These are phyloP conservation scores for Paxillus involutus DNA, from an alignment of 768 basidiomycete species.

Conservation along the genomic window DNA sequence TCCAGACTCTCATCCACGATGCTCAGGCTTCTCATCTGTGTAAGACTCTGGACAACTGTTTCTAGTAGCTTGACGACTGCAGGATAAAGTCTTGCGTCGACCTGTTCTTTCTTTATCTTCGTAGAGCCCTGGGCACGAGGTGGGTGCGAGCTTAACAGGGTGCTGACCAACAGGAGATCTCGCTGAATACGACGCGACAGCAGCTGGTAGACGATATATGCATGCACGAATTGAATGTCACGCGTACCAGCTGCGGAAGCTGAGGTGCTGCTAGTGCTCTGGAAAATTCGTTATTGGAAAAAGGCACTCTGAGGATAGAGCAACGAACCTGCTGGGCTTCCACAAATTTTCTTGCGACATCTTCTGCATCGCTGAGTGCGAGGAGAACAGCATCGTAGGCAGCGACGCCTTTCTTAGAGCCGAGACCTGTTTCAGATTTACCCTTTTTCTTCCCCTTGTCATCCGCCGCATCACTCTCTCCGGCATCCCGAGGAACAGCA, in stretches of 20 bases:
- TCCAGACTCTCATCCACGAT: constrained; percentile 89
- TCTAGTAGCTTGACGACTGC: constrained; percentile 89
- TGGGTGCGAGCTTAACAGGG: constrained; percentile 51
- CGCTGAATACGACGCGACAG: constrained; percentile 86
- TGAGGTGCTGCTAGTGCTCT: constrained; percentile 42
- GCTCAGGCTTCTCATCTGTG: constrained; percentile 79
- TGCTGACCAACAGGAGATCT: constrained; percentile 77
- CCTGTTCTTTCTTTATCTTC: constrained; percentile 43
- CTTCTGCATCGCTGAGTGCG: constrained; percentile 88
- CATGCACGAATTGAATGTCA: constrained; percentile 82
- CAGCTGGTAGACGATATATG: constrained; percentile 85
- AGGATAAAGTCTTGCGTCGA: constrained; percentile 75
- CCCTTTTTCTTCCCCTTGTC: constrained; percentile 35
- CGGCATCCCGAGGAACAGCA: constrained; percentile 31
- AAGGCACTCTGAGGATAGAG: not conserved
- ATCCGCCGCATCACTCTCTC: constrained; percentile 25
- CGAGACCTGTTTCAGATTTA: constrained; percentile 35
- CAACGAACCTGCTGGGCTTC: constrained; percentile 79
- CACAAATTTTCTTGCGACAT: constrained; percentile 72
- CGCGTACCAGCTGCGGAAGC: constrained; percentile 48
- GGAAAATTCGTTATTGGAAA: constrained; percentile 19
- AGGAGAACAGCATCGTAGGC: constrained; percentile 85
- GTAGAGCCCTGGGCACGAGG: constrained; percentile 20
- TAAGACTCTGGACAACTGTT: constrained; percentile 79
- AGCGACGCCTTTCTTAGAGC: constrained; percentile 75